phyloP scores from a whole-genome alignment of 345 rosid genomes.

The Carallia pectinifolia region DNA sequence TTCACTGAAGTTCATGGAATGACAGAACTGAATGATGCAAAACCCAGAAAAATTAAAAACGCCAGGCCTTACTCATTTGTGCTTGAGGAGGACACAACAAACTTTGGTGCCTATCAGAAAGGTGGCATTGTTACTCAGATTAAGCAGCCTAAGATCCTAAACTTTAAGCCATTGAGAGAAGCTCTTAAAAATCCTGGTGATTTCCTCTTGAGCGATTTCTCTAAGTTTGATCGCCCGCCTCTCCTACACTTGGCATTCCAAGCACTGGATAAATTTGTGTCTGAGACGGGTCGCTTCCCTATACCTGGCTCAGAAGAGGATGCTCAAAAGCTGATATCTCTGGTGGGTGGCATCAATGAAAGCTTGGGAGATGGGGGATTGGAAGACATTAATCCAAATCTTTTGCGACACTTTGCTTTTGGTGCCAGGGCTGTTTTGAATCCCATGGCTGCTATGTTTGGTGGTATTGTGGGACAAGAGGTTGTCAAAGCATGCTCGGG shows the following conservation, averaged over 20 bases:
- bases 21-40: conserved; percentile 93
- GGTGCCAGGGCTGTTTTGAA: conserved; percentile 95
- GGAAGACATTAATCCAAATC: conserved; percentile 72
- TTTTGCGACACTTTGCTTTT: conserved; percentile 78
- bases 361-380: conserved; percentile 66
- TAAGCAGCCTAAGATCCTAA: conserved; percentile 81
- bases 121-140: conserved; percentile 98
- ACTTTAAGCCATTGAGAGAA: conserved; percentile 82
- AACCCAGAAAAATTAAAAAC: conserved; percentile 82
- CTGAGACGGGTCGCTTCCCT: conserved; percentile 73
- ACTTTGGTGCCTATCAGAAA: conserved; percentile 59
- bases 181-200: conserved; percentile 93
- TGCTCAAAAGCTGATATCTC: conserved; percentile 68
- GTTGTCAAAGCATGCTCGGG: conserved; percentile 99
- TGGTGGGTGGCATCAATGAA: conserved; percentile 61
- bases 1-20: conserved; percentile 97
- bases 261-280: conserved; percentile 77
- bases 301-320: conserved; percentile 91
- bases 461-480: conserved; percentile 97
- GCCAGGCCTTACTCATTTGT: conserved; percentile 83
- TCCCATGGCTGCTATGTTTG: conserved; percentile 99
- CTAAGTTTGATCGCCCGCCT: conserved; percentile 91
- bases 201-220: conserved; percentile 88
- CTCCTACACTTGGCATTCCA: conserved; percentile 90
- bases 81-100: conserved; percentile 84